Conservation (phyloP, 257 asterid genomes). For the Solanum pinnatisectum region DNA sequence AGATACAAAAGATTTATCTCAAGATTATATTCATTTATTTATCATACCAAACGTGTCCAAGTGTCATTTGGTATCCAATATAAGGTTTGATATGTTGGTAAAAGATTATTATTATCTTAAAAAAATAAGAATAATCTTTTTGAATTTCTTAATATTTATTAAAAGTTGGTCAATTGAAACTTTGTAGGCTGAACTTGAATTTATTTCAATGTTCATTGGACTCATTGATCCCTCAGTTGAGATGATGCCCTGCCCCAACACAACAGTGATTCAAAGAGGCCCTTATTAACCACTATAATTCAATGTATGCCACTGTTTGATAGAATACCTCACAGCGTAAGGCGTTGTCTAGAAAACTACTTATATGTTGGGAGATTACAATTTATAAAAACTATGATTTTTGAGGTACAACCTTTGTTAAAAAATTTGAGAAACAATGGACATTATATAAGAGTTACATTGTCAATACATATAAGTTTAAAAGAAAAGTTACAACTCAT, state of each 20-base stretch:
- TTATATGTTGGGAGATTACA: neutral
- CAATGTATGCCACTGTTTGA: neutral
- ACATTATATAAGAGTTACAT: neutral
- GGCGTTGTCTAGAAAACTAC: neutral
- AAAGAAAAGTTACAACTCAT: neutral
- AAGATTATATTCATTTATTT: neutral
- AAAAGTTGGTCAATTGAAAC: neutral
- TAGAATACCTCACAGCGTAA: neutral
- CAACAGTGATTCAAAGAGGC: neutral
- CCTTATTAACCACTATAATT: no score
- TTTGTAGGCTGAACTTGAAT: neutral
- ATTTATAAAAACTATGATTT: no score
- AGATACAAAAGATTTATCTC: neutral
- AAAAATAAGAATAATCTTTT: no score
- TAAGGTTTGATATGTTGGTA: neutral
- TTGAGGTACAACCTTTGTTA: neutral
- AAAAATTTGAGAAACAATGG: neutral
- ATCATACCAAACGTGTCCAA: neutral
- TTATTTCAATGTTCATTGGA: neutral
- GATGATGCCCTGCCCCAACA: neutral
- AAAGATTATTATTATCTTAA: no score
- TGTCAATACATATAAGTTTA: neutral
- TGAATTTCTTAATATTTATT: no score
- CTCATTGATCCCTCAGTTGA: neutral
- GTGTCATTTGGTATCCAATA: neutral